Evolutionary conservation across 139 green algal species (phyloP).

Genomic region (Chlorella sorokiniana): DNA sequence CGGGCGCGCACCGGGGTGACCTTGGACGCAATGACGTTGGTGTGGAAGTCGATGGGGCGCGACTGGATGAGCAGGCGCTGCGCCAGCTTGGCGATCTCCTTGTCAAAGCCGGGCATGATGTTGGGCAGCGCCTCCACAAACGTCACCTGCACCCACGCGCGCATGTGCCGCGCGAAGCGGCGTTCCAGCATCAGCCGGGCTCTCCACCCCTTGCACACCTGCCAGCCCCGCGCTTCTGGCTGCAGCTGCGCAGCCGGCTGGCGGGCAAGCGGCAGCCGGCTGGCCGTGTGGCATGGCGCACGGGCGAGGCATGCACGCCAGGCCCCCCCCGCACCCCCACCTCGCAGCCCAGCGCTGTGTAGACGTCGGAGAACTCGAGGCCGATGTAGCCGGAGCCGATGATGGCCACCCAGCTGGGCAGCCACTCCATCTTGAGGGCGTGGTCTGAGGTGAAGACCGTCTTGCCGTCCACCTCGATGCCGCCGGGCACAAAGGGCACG

Average conservation of each 20-base stretch:
- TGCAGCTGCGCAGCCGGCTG: too few relatives aligned
- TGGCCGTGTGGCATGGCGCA: too few relatives aligned
- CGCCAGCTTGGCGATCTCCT: slow-evolving; percentile 92
- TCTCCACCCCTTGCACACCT: too few relatives aligned
- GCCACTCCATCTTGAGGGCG: slow-evolving; percentile 98
- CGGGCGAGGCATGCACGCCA: too few relatives aligned
- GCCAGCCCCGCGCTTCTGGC: too few relatives aligned
- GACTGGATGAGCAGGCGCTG: slow-evolving; percentile 94
- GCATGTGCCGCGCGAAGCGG: too few relatives aligned
- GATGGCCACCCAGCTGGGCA: slow-evolving; percentile 98
- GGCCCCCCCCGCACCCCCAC: slow-evolving; percentile 48
- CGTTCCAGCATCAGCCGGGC: too few relatives aligned
- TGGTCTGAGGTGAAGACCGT: slow-evolving; percentile 99
- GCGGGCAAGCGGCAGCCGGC: too few relatives aligned
- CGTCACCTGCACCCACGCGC: slow-evolving; percentile 80
- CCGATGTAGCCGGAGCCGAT: slow-evolving; percentile 99
- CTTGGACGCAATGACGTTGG: slow-evolving; percentile 90
- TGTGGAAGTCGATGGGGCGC: slow-evolving; percentile 96
- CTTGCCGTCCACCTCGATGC: slow-evolving; percentile 98
- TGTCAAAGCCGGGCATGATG: slow-evolving; percentile 98
- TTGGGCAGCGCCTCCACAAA: slow-evolving; percentile 98
- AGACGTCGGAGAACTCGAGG: slow-evolving; percentile 99
- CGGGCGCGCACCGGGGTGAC: slow-evolving; percentile 82
- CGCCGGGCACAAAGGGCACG: slow-evolving; percentile 96
- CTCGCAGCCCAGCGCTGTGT: slow-evolving; percentile 95